Conservation (phyloP, 345 rosid genomes). For the Camelina neglecta region DNA sequence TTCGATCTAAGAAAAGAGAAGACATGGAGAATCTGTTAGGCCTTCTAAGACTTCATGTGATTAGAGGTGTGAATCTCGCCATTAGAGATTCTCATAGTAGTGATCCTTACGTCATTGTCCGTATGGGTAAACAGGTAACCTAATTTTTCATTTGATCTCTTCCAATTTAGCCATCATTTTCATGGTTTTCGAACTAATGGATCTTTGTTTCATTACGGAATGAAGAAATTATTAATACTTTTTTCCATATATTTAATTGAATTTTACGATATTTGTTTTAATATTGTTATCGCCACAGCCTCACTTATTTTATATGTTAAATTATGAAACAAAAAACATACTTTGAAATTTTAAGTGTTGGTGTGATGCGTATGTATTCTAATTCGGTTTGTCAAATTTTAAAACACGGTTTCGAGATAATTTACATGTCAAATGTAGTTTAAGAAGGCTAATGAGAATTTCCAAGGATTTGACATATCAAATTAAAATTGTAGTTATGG, state of each 20-base stretch:
- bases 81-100: conserved; percentile 76
- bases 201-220: background rate
- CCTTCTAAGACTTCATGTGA: conserved; percentile 70
- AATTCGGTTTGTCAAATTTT: too few relatives aligned
- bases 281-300: too few relatives aligned
- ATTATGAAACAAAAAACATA: too few relatives aligned
- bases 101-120: conserved; percentile 79
- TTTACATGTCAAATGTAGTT: too few relatives aligned
- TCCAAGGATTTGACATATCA: background rate
- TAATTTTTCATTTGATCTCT: background rate
- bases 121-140: conserved; percentile 80
- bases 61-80: conserved; percentile 84
- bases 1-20: background rate
- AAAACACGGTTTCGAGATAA: too few relatives aligned
- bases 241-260: too few relatives aligned
- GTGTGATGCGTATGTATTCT: too few relatives aligned
- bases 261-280: too few relatives aligned
- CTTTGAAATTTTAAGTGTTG: background rate
- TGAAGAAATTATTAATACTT: too few relatives aligned
- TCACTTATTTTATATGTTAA: too few relatives aligned
- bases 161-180: background rate
- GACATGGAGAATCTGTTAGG: conserved; percentile 74
- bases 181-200: background rate
- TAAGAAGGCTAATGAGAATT: background rate
- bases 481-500: too few relatives aligned